Evolutionary conservation across 2,329 filamentous ascomycete genomes (phyloP).

Genomic region (Sporothrix brasiliensis): DNA sequence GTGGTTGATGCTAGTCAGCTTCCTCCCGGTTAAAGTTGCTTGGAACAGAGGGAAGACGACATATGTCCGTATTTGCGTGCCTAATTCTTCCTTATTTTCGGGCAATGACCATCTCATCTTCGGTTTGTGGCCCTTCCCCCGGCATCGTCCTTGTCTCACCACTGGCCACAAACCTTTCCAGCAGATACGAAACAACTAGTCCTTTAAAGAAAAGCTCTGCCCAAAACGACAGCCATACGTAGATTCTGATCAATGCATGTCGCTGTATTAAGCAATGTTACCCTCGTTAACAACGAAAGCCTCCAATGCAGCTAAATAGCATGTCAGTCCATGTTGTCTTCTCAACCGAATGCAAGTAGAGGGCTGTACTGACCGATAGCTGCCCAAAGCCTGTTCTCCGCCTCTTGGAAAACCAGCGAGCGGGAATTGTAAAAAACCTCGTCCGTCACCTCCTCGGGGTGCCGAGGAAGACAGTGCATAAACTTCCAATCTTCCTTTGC

Average conservation of each 20-base stretch:
- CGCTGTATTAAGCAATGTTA: constrained; percentile 56
- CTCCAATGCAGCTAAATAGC: constrained; percentile 68
- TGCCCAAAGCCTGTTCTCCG: constrained; percentile 91
- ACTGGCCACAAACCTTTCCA: too few species aligned
- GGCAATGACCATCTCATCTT: background rate
- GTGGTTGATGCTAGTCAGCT: constrained; percentile 93
- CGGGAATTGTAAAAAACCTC: constrained; percentile 88
- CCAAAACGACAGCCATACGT: too few species aligned
- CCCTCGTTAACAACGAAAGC: constrained; percentile 95
- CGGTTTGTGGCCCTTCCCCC: background rate
- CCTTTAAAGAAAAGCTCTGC: too few species aligned
- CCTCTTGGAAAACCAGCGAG: constrained; percentile 90
- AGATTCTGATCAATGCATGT: background rate
- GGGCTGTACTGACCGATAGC: constrained; percentile 65
- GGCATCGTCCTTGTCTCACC: too few species aligned
- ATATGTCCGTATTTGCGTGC: background rate
- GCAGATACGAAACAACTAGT: too few species aligned
- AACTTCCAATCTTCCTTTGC: constrained; percentile 93
- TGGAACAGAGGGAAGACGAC: background rate
- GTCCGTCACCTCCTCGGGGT: constrained; percentile 89
- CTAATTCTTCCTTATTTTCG: background rate
- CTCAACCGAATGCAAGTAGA: background rate
- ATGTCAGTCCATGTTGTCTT: background rate
- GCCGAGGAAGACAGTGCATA: constrained; percentile 95
- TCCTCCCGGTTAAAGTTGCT: constrained; percentile 72